Conservation (phyloP, 345 rosid species). For the Lepidium didymum region DNA sequence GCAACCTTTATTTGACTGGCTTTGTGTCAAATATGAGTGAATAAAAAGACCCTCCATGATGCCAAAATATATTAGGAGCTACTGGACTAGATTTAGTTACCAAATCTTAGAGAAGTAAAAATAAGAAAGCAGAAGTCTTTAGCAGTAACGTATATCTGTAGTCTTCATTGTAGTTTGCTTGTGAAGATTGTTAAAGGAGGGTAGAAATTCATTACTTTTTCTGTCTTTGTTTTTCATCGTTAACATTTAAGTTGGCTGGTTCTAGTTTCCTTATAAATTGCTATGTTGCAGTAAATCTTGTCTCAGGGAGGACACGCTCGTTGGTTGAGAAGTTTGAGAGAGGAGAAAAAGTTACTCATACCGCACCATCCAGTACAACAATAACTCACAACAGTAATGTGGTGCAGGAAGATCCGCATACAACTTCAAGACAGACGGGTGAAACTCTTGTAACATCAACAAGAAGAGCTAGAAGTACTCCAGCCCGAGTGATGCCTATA, state of each 20-base stretch:
- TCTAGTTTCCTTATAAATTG: constrained; percentile 1
- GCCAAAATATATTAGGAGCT: neutral
- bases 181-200: constrained; percentile 56
- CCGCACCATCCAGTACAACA: constrained; percentile 28
- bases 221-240: neutral
- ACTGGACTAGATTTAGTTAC: neutral
- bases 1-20: neutral
- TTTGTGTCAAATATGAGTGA: neutral
- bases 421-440: constrained; percentile 14
- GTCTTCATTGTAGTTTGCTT: neutral
- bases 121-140: neutral
- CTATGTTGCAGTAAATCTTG: constrained; percentile 75
- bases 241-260: neutral
- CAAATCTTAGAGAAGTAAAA: neutral
- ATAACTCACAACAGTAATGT: neutral
- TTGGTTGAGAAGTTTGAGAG: constrained; percentile 93
- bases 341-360: constrained; percentile 36
- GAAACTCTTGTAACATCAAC: constrained; percentile 17
- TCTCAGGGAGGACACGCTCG: constrained; percentile 79
- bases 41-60: neutral
- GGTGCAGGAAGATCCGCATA: constrained; percentile 13
- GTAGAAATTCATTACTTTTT: constrained; percentile 28
- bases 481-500: constrained; percentile 29
- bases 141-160: neutral
- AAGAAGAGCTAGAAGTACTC: constrained; percentile 32